A percentile compares a stretch with the other conserved stretches of the same genome.
Evolutionary conservation across 495 filamentous ascomycete genomes (phyloP).

Genomic region (Neurospora sp.): DNA sequence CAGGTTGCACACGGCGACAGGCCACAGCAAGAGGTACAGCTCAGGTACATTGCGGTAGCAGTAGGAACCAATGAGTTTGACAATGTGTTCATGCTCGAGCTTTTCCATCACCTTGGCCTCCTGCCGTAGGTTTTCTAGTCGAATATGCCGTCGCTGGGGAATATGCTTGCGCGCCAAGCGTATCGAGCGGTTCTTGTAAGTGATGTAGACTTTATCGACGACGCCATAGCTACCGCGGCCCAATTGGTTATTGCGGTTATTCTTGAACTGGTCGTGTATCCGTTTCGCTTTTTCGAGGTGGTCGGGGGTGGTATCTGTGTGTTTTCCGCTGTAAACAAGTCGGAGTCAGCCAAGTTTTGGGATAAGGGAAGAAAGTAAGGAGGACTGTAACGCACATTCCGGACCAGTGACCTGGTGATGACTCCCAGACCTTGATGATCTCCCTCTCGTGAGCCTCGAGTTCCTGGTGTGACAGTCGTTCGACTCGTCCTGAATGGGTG

Average conservation of each 20-base stretch:
- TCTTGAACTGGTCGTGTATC: conserved; percentile 21
- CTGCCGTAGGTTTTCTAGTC: conserved; percentile 23
- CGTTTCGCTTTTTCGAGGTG: conserved; percentile 25
- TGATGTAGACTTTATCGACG: conserved; percentile 26
- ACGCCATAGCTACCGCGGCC: conserved; percentile 25
- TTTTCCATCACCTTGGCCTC: conserved; percentile 36
- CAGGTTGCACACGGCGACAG: conserved; percentile 33
- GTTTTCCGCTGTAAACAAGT: conserved; percentile 19
- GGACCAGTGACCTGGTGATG: conserved; percentile 21
- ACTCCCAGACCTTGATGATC: conserved; percentile 25
- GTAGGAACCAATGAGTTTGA: conserved; percentile 35
- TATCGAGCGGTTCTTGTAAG: conserved; percentile 20
- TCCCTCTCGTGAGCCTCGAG: conserved; percentile 21
- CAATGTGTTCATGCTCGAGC: conserved; percentile 31
- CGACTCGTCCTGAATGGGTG: conserved; percentile 15
- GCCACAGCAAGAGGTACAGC: conserved; percentile 33
- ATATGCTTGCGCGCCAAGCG: conserved; percentile 27
- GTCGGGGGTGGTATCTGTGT: conserved; percentile 12
- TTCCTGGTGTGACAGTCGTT: conserved; percentile 17
- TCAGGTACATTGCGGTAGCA: conserved; percentile 14
- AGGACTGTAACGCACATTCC: conserved; percentile 19
- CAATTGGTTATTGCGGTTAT: conserved; percentile 13
- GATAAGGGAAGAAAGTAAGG: background rate
- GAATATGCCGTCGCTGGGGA: conserved; percentile 9
- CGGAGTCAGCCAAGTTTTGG: conserved; percentile 4